Evolutionary conservation across 148 eudicot species (phyloP).

Genomic region (Silene conica): DNA sequence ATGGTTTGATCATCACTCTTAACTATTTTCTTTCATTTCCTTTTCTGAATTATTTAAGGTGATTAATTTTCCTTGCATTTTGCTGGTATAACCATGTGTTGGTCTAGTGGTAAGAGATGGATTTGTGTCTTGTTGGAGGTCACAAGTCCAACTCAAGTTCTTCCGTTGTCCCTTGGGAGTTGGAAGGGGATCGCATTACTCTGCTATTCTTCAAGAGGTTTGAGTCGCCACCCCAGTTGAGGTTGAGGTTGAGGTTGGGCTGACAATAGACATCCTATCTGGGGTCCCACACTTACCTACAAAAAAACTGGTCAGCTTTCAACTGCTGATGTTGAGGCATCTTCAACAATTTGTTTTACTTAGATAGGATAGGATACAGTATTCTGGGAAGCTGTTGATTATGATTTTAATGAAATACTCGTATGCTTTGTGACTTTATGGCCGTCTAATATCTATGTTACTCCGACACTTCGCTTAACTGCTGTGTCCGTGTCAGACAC

Average conservation of each 20-base stretch:
- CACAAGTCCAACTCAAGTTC: neutral
- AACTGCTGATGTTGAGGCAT: neutral
- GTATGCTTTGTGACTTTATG: too few species aligned
- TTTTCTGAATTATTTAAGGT: neutral
- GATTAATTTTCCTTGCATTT: neutral
- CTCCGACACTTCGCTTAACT: too few species aligned
- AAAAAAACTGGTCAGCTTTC: too few species aligned
- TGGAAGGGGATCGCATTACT: neutral
- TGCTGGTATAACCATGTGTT: neutral
- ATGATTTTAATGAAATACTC: too few species aligned
- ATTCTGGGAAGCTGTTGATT: too few species aligned
- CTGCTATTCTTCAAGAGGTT: neutral
- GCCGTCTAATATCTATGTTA: too few species aligned
- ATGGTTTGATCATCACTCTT: slow-evolving; percentile 49
- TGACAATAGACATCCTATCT: neutral
- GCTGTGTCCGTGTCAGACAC: too few species aligned
- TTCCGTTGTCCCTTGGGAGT: neutral
- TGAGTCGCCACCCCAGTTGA: neutral
- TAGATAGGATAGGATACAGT: too few species aligned
- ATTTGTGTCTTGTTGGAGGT: too few species aligned
- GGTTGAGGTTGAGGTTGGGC: neutral
- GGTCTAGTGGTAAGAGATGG: neutral
- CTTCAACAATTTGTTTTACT: neutral
- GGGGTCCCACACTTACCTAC: too few species aligned
- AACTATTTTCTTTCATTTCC: neutral